Percentiles rank a stretch among this genome's conserved stretches.
Evolutionary conservation across 2,329 filamentous ascomycete genomes (phyloP).

Genomic region (Ophiostoma sp.): DNA sequence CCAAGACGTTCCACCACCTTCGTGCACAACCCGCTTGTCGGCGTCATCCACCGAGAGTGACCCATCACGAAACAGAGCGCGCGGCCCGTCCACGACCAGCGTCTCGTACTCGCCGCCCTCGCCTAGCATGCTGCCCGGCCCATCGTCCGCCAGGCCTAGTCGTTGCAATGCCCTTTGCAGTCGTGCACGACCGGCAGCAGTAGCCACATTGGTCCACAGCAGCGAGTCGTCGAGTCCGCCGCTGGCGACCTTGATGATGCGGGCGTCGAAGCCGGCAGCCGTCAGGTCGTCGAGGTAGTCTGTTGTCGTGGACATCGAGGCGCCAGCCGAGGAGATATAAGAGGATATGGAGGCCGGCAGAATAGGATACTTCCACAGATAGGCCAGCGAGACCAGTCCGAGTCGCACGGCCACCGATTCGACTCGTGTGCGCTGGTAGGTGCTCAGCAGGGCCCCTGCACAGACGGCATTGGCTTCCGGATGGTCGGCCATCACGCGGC

Average conservation of each 20-base stretch:
- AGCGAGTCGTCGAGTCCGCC: slow-evolving; percentile 80
- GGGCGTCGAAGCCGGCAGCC: slow-evolving; percentile 73
- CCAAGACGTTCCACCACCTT: slow-evolving; percentile 78
- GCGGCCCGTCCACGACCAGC: slow-evolving; percentile 78
- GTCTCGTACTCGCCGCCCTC: slow-evolving; percentile 98
- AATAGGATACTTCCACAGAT: slow-evolving; percentile 86
- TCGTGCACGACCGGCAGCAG: slow-evolving; percentile 48
- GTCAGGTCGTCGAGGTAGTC: slow-evolving; percentile 73
- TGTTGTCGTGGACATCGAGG: not conserved
- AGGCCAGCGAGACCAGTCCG: slow-evolving; percentile 79
- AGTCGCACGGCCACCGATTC: slow-evolving; percentile 86
- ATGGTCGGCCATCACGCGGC: slow-evolving; percentile 63
- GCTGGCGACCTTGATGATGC: slow-evolving; percentile 92
- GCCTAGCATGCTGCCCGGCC: slow-evolving; percentile 59
- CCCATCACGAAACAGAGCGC: slow-evolving; percentile 60
- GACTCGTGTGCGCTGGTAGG: slow-evolving; percentile 93
- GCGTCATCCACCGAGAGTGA: slow-evolving; percentile 63
- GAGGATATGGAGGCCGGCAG: slow-evolving; percentile 50
- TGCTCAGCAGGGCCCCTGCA: slow-evolving; percentile 89
- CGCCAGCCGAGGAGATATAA: not conserved
- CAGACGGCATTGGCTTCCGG: slow-evolving; percentile 83
- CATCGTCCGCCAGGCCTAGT: slow-evolving; percentile 65
- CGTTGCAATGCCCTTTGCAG: slow-evolving; percentile 58
- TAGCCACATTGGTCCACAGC: slow-evolving; percentile 78
- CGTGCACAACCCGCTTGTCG: slow-evolving; percentile 55